These are phyloP conservation scores for Parastagonospora nodorum DNA, from an alignment of 2,329 filamentous ascomycete species.

Conservation along the genomic window DNA sequence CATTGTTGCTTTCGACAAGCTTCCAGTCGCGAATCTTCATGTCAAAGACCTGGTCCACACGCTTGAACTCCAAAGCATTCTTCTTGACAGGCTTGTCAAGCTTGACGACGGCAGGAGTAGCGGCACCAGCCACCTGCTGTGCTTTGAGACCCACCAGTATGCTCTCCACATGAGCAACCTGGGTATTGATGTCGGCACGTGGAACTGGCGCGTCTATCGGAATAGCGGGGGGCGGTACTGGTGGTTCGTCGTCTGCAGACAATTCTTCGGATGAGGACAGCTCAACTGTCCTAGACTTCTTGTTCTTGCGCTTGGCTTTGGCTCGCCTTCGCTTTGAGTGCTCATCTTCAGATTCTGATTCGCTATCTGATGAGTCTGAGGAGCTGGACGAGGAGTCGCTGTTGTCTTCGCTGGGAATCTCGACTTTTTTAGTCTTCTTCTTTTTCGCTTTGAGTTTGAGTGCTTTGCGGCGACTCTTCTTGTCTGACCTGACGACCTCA, in stretches of 20 bases:
- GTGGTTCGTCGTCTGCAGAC: slow-evolving; percentile 13
- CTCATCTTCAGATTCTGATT: slow-evolving; percentile 20
- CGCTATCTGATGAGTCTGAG: slow-evolving; percentile 18
- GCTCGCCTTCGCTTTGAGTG: slow-evolving; percentile 21
- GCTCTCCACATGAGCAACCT: slow-evolving; percentile 17
- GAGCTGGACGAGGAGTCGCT: slow-evolving; percentile 5
- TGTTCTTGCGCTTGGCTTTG: slow-evolving; percentile 24
- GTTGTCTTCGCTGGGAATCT: slow-evolving; percentile 23
- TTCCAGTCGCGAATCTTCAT: slow-evolving; percentile 60
- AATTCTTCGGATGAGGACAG: slow-evolving; percentile 11
- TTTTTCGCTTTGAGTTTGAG: slow-evolving; percentile 28
- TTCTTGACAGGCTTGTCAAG: slow-evolving; percentile 36
- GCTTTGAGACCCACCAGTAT: slow-evolving; percentile 19
- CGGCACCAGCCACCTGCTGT: slow-evolving; percentile 19
- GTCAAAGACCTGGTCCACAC: slow-evolving; percentile 67
- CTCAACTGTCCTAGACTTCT: slow-evolving; percentile 13
- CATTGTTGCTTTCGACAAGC: slow-evolving; percentile 68
- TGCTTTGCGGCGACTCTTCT: slow-evolving; percentile 19
- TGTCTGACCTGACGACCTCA: slow-evolving; percentile 13
- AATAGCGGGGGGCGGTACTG: slow-evolving; percentile 1
- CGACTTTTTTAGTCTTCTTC: slow-evolving; percentile 26
- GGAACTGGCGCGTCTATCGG: slow-evolving; percentile 7
- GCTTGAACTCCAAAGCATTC: slow-evolving; percentile 65
- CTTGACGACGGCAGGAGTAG: slow-evolving; percentile 12
- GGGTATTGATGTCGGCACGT: slow-evolving; percentile 17